phyloP scores from a whole-genome alignment of 2,329 filamentous ascomycete species.

The Epichloe glyceriae region DNA sequence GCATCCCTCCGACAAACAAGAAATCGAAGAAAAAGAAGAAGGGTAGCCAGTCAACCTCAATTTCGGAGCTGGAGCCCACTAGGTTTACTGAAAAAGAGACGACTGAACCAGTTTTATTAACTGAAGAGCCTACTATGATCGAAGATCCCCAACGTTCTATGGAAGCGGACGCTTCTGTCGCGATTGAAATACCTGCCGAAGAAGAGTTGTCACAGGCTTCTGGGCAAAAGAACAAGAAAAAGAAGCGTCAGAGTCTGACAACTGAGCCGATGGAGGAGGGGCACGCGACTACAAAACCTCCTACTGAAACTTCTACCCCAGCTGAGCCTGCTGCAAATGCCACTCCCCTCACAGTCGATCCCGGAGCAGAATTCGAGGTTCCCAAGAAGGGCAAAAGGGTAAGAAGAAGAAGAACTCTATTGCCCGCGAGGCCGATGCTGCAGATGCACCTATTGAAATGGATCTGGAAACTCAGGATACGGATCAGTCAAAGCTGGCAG shows the following conservation, averaged over 20 bases:
- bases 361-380: conserved; percentile 1
- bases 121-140: conserved; percentile 2
- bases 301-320: background rate
- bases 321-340: background rate
- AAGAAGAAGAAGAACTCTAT: conserved; percentile 10
- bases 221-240: conserved; percentile 9
- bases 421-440: conserved; percentile 1
- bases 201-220: conserved; percentile 2
- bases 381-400: conserved; percentile 7
- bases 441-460: background rate
- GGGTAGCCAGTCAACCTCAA: conserved; percentile 13
- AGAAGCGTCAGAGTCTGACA: conserved; percentile 5
- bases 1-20: conserved; percentile 9
- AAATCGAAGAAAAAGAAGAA: conserved; percentile 20
- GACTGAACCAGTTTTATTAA: background rate
- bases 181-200: background rate
- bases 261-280: background rate
- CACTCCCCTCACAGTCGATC: background rate
- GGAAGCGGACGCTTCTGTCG: background rate
- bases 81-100: background rate
- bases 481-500: background rate
- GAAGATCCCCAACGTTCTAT: background rate
- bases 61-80: background rate
- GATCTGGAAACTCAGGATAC: background rate
- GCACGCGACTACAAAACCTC: background rate